Evolutionary conservation across 768 basidiomycete genomes (phyloP), one percentile per base, ranked within the genome.

Genomic region (Psilocybe cubensis): DNA sequence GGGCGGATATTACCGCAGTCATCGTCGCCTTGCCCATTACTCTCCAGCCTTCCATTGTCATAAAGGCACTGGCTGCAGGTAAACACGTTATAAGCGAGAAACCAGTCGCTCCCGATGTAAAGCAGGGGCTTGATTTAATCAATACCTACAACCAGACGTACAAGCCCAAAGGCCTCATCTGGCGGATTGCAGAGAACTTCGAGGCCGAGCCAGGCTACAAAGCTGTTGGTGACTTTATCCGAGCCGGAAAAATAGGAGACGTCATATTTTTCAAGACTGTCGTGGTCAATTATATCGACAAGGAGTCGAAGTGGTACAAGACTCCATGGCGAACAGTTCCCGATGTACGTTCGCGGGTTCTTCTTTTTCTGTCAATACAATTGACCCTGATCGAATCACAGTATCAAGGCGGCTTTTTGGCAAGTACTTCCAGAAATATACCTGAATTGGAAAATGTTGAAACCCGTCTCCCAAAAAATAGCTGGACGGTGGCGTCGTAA

Each of bases 61-160:
- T 83, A 56, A 83, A 81, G 65, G 82, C 83, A 0, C 74, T 89
- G 33, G 81, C 76, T 0, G 89, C 91, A 2, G 91, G 93, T 24
- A 96, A 96, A 74, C 91, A 95, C 67, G 92, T 96, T 47, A 68
- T 95, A 58, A 89, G 88, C 70, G 94, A 96, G 77, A 96, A 96
- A 67, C 94, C 94, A 5, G 80, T 94, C 12, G 91, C 86, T 3
- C 78, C 86, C 40, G 87, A 89, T 64, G 84, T 94, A 43, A 78
- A 79, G 25, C 73, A 75, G 2, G 93, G 89, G 0, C 71, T 84
- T 44, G 75, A 76, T 58, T 77, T 94, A 47, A 87, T 95, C 68
- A 75, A 80, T 31, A 78, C 75, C 35, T 95, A 92, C 70, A 82
- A 90, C 62, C 69, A 71, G 52, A 73, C 77, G 48, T 92, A 85